Evolutionary conservation across 2,329 filamentous ascomycete species (phyloP).

Genomic region (Ploettnerulaceae sp.): DNA sequence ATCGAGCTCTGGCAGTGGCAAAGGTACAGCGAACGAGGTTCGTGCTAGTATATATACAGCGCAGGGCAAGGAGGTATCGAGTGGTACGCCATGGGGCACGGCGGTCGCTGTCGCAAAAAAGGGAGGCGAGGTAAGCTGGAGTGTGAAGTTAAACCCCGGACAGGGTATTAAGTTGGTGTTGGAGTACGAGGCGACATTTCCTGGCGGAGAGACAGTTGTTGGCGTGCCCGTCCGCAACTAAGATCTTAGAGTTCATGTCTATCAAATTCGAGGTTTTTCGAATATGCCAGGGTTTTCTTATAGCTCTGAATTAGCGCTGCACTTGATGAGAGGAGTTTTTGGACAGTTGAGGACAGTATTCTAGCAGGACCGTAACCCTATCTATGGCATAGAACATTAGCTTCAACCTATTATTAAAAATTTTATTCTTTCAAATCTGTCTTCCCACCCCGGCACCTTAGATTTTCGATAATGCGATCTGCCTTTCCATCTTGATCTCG

Average conservation of each 20-base stretch:
- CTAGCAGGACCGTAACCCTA: too few relatives aligned
- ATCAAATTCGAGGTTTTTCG: too few relatives aligned
- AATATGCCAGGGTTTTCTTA: too few relatives aligned
- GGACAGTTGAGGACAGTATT: too few relatives aligned
- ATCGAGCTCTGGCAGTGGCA: slow-evolving; percentile 5
- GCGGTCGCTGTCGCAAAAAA: slow-evolving; percentile 51
- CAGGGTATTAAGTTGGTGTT: slow-evolving; percentile 51
- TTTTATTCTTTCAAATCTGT: too few relatives aligned
- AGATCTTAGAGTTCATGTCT: too few relatives aligned
- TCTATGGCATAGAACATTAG: too few relatives aligned
- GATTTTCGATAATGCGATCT: too few relatives aligned
- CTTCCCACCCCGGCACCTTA: too few relatives aligned
- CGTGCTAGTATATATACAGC: slow-evolving; percentile 23
- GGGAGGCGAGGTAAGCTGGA: slow-evolving; percentile 54
- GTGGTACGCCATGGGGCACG: slow-evolving; percentile 45
- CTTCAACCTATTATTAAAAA: too few relatives aligned
- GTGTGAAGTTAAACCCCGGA: slow-evolving; percentile 53
- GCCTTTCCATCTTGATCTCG: not conserved
- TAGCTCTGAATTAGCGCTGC: too few relatives aligned
- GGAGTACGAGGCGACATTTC: slow-evolving; percentile 57
- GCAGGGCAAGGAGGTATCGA: slow-evolving; percentile 27
- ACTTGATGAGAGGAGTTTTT: too few relatives aligned
- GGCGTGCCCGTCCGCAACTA: slow-evolving; percentile 12
- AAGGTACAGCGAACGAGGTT: slow-evolving; percentile 18
- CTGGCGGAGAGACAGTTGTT: slow-evolving; percentile 43